Base-by-base conservation (phyloP, 1,284 basidiomycete genomes). In the Pterulicium gracile region DNA sequence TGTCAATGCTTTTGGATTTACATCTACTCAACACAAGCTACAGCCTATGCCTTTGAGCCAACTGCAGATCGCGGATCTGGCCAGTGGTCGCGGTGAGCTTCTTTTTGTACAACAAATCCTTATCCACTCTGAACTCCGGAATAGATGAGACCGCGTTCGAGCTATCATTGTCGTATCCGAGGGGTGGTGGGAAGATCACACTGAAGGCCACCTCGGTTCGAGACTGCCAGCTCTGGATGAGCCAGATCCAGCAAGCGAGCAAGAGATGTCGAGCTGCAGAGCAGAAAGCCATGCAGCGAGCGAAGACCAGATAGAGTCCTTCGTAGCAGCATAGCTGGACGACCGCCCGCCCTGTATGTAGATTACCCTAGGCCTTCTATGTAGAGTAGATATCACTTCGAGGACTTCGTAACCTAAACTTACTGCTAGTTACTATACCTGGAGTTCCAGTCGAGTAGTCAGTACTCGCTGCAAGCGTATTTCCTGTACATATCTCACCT, bases 11-110 rank as follows among this genome's bases (percentile, higher is more conserved):
- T 42, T 24, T 24, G 24, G 18, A 14, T 22, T 3, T 14, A 22
- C 22, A 18, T 18, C 42, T 36, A 36, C 41, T 13, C 21, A 17
- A 45, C 43, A 23, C n/a, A 48, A 15, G 24, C 21, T 40, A 32
- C 54, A 80, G 81, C 81, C 77, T n/a, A 79, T 86, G 44, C 77
- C 77, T 13, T 66, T 86, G n/a, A 66, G 73, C n/a, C 79, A 81
- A 55, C 70, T 81, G 15, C 67, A 72, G 52, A 74, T 85, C 7
- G 70, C 69, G 51, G 71, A 75, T 39, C 60, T 68, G n/a, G 61
- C 67, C 21, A 67, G 65, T 4, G 65, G 63, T n/a, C 63, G 69
- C 68, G 72, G 74, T 75, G 39, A 14, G 65, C 52, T 45, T 50
- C 23, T 40, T 39, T 4, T 17, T 18, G 36, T 47, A 15, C 17